These are phyloP conservation scores for Phytopythium oedochilum DNA, from an alignment of 352 stramenopile species.

Conservation along the genomic window DNA sequence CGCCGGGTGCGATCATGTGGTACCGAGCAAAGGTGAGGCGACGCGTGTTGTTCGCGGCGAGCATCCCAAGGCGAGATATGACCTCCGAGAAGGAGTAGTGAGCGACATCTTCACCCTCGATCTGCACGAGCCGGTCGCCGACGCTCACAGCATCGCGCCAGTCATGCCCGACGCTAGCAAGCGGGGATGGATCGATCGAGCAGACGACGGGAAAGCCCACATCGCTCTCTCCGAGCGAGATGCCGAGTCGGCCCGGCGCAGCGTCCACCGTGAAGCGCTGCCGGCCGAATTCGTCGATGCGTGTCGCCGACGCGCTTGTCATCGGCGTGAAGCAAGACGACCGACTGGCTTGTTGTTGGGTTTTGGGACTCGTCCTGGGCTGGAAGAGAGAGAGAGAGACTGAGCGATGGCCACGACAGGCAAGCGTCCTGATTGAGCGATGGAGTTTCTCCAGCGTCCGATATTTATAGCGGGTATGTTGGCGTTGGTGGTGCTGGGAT, in stretches of 20 bases:
- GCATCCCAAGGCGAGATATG: constrained; percentile 37
- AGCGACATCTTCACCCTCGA: constrained; percentile 43
- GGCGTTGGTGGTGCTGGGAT: no score
- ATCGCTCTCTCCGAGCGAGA: constrained; percentile 48
- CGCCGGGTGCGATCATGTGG: constrained; percentile 15
- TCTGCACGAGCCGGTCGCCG: constrained; percentile 44
- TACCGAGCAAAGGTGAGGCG: constrained; percentile 52
- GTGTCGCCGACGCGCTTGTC: background rate
- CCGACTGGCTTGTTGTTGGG: background rate
- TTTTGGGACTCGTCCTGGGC: no score
- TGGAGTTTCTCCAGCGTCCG: no score
- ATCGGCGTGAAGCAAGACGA: background rate
- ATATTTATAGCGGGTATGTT: background rate
- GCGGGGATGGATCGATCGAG: constrained; percentile 21
- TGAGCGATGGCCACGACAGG: no score
- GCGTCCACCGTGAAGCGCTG: constrained; percentile 33
- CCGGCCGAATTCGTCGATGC: constrained; percentile 38
- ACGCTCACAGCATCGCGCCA: constrained; percentile 23
- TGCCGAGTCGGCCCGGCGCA: constrained; percentile 39
- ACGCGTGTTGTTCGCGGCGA: constrained; percentile 23
- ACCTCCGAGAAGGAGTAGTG: constrained; percentile 38
- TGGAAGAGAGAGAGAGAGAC: no score
- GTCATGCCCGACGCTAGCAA: constrained; percentile 11
- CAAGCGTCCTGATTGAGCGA: no score
- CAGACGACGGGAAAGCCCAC: constrained; percentile 40